These are phyloP conservation scores for Blastomyces gilchristii DNA, from an alignment of 2,329 filamentous ascomycete species.

Conservation along the genomic window DNA sequence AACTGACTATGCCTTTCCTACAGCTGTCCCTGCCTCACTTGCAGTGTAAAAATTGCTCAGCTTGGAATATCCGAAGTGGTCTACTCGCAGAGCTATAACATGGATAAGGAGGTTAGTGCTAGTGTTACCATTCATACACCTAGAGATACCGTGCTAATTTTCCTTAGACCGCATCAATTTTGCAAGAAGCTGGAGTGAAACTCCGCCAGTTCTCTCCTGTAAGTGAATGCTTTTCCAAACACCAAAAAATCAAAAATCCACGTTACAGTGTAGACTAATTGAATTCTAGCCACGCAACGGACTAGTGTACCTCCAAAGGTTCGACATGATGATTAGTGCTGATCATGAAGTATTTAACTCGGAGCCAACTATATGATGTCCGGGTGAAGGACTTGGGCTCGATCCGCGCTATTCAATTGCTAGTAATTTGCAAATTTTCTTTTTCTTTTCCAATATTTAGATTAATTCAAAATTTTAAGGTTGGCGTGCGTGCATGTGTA, in stretches of 20 bases:
- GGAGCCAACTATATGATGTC: neutral
- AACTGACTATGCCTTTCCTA: constrained; percentile 8
- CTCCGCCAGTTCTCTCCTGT: constrained; percentile 82
- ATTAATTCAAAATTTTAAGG: neutral
- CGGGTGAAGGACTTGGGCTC: too few species aligned
- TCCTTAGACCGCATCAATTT: constrained; percentile 60
- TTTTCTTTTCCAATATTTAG: neutral
- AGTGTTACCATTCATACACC: neutral
- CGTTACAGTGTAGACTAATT: constrained; percentile 8
- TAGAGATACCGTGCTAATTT: constrained; percentile 11
- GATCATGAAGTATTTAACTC: neutral
- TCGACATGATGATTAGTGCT: neutral
- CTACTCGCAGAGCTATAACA: constrained; percentile 86
- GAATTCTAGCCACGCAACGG: constrained; percentile 50
- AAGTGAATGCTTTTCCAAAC: constrained; percentile 29
- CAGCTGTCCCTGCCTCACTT: constrained; percentile 85
- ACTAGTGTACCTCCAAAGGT: constrained; percentile 50
- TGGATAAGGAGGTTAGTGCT: constrained; percentile 59
- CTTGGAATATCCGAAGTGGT: constrained; percentile 94
- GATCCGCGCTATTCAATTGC: neutral
- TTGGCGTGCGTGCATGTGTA: too few species aligned
- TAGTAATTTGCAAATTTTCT: neutral
- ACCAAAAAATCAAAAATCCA: neutral
- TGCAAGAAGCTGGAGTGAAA: constrained; percentile 70
- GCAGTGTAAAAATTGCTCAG: constrained; percentile 96